These are phyloP conservation scores for Gymnopilus dilepis DNA, from an alignment of 768 basidiomycete genomes.

Conservation along the genomic window DNA sequence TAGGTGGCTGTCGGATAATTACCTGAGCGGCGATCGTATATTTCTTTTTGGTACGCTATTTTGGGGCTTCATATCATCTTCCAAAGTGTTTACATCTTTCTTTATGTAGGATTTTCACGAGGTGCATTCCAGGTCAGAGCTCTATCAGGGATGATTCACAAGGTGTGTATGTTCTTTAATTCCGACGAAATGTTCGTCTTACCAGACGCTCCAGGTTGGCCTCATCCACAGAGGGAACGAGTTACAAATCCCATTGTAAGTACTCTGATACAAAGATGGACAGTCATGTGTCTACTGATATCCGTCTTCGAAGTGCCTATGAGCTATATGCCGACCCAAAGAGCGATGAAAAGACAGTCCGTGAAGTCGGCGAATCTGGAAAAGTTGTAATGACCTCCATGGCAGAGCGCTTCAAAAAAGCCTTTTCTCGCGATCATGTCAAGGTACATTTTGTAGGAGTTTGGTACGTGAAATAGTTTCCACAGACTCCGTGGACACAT, in stretches of 20 bases:
- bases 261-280: too few relatives aligned
- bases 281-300: too few relatives aligned
- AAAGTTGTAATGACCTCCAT: neutral
- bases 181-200: too few relatives aligned
- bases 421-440: constrained; percentile 31
- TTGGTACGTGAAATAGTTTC: too few relatives aligned
- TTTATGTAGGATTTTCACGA: constrained; percentile 48
- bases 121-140: constrained; percentile 52
- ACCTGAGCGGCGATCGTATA: constrained; percentile 42
- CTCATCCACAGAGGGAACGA: constrained; percentile 45
- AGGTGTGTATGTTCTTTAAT: constrained; percentile 22
- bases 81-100: too few relatives aligned
- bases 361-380: neutral
- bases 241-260: constrained; percentile 33
- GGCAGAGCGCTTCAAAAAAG: constrained; percentile 24
- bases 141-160: constrained; percentile 48
- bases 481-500: too few relatives aligned
- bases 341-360: constrained; percentile 8
- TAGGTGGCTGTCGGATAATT: constrained; percentile 48
- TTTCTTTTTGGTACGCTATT: constrained; percentile 42
- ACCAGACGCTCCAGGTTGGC: constrained; percentile 38
- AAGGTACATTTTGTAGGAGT: constrained; percentile 30
- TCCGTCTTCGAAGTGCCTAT: constrained; percentile 19
- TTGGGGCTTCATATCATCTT: too few relatives aligned
- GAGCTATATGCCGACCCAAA: constrained; percentile 18